These are phyloP conservation scores for Neohortaea acidophila DNA, from an alignment of 495 filamentous ascomycete genomes.

Conservation along the genomic window DNA sequence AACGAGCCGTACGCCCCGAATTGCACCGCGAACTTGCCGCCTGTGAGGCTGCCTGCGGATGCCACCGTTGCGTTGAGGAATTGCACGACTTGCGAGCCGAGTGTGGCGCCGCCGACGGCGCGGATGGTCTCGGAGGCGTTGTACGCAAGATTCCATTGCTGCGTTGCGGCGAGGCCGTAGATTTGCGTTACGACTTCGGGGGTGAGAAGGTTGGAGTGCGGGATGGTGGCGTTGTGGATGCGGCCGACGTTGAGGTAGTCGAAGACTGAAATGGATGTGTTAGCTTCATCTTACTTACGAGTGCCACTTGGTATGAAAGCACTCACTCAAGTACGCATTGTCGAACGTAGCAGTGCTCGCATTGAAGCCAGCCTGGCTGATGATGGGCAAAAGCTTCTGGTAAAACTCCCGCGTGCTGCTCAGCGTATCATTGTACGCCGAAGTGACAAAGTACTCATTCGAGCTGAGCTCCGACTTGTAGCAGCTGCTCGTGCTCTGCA, in stretches of 20 bases:
- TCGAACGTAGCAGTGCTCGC: conserved; percentile 42
- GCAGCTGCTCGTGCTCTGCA: conserved; percentile 45
- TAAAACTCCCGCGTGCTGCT: conserved; percentile 49
- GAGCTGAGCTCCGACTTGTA: conserved; percentile 48
- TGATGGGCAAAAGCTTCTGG: conserved; percentile 41
- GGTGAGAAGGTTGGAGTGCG: conserved; percentile 34
- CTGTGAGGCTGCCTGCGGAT: conserved; percentile 22
- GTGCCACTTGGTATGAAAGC: not conserved
- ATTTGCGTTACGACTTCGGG: conserved; percentile 39
- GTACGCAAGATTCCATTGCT: conserved; percentile 49
- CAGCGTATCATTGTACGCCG: conserved; percentile 39
- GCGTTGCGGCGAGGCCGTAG: conserved; percentile 47
- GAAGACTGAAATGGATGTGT: conserved; percentile 34
- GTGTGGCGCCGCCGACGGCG: conserved; percentile 49
- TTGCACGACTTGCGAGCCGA: conserved; percentile 46
- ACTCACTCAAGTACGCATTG: conserved; percentile 52
- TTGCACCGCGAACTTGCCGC: conserved; percentile 43
- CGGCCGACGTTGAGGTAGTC: conserved; percentile 61
- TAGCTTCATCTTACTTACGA: conserved; percentile 2
- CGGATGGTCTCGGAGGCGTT: conserved; percentile 42
- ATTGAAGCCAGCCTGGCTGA: conserved; percentile 41
- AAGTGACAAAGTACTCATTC: conserved; percentile 53
- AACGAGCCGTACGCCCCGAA: conserved; percentile 60
- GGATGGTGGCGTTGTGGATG: conserved; percentile 54
- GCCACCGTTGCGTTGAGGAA: conserved; percentile 39